A percentile compares a stretch with the other conserved stretches of the same genome.
Evolutionary conservation across 2,329 filamentous ascomycete genomes (phyloP).

Genomic region (Colletotrichum gloeosporioides): DNA sequence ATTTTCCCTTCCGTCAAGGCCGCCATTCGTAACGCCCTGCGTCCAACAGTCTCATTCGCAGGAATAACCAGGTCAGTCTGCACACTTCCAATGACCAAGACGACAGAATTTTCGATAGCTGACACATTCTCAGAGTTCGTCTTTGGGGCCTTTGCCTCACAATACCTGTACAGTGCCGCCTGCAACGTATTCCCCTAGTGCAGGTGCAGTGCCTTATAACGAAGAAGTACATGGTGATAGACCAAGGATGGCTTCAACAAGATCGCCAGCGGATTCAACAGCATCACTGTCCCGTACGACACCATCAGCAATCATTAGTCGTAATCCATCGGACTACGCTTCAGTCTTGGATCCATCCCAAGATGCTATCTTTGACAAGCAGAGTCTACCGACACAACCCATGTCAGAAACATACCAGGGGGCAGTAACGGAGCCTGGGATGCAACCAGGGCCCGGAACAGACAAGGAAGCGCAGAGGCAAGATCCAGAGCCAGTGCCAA

Average conservation of each 20-base stretch:
- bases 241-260: background rate
- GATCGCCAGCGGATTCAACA: background rate
- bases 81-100: no score
- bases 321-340: background rate
- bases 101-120: background rate
- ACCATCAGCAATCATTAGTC: background rate
- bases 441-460: background rate
- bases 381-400: background rate
- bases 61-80: background rate
- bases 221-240: background rate
- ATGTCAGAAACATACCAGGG: background rate
- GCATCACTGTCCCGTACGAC: accelerated
- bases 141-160: background rate
- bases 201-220: background rate
- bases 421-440: no score
- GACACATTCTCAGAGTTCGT: background rate
- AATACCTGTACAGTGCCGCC: background rate
- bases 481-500: background rate
- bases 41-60: background rate
- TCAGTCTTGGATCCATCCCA: background rate
- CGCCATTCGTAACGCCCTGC: background rate
- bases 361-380: background rate
- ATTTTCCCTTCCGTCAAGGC: background rate
- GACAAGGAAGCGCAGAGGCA: no score
- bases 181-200: background rate